A percentile compares a stretch with the other conserved stretches of the same genome.
Conservation (phyloP, 2,329 filamentous ascomycete species). For the Aureobasidium uvarum region DNA sequence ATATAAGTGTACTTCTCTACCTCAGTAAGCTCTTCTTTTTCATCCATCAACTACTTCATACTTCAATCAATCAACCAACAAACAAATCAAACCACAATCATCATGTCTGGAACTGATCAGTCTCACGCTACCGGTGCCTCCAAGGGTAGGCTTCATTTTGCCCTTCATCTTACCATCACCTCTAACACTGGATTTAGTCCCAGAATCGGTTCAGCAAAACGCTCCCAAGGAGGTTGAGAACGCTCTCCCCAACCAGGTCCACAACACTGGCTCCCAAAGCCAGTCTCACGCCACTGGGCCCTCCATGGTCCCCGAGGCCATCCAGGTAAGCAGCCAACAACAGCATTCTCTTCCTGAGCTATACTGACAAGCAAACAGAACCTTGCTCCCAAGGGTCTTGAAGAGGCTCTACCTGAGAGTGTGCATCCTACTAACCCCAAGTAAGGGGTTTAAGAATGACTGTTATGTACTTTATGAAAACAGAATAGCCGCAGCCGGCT, state of each 20-base stretch:
- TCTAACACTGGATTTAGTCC: not conserved
- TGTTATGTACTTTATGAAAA: conserved; percentile 3
- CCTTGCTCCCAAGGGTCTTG: conserved; percentile 2
- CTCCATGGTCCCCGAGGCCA: conserved; percentile 16
- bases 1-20: conserved; percentile 12
- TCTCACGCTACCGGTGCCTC: conserved; percentile 25
- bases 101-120: conserved; percentile 24
- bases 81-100: conserved; percentile 14
- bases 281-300: conserved; percentile 19
- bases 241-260: not conserved
- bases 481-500: conserved; percentile 19
- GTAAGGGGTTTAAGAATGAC: not conserved
- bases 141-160: conserved; percentile 5
- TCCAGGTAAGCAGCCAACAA: not conserved
- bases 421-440: conserved; percentile 6
- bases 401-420: conserved; percentile 11
- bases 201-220: conserved; percentile 5
- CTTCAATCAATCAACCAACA: not conserved
- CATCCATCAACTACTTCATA: not conserved
- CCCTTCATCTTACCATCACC: not conserved
- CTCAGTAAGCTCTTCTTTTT: not conserved
- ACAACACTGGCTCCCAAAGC: conserved; percentile 11
- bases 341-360: not conserved
- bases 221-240: conserved; percentile 18
- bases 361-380: not conserved